Evolutionary conservation across 768 basidiomycete genomes (phyloP).

Genomic region (Sarcodon sp.): DNA sequence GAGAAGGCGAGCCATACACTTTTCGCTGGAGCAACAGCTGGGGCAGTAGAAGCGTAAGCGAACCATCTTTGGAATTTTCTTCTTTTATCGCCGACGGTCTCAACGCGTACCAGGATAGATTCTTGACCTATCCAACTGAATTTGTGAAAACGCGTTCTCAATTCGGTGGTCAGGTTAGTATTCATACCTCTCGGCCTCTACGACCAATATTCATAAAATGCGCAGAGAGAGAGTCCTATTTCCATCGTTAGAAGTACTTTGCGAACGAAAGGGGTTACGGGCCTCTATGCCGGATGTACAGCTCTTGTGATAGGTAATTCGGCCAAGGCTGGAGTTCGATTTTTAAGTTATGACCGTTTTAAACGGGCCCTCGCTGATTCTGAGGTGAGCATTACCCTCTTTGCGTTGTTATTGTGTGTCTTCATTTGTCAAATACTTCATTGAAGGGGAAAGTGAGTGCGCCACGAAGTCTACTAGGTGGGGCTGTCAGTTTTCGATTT

Average conservation of each 20-base stretch:
- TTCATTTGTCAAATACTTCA: constrained; percentile 2
- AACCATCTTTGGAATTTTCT: background rate
- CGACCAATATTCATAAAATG: background rate
- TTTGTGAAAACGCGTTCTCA: constrained; percentile 92
- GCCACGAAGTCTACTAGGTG: constrained; percentile 73
- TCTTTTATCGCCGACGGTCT: constrained; percentile 18
- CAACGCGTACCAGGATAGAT: constrained; percentile 32
- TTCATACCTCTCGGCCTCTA: background rate
- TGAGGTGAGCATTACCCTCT: constrained; percentile 37
- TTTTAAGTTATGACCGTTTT: constrained; percentile 90
- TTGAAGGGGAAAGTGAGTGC: constrained; percentile 82
- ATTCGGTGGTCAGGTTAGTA: constrained; percentile 64
- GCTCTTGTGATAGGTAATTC: constrained; percentile 85
- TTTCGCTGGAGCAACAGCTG: constrained; percentile 85
- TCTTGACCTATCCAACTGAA: constrained; percentile 82
- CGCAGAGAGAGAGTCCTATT: constrained; percentile 55
- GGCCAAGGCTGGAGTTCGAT: constrained; percentile 90
- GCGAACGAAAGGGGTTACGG: constrained; percentile 58
- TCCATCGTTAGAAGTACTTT: constrained; percentile 67
- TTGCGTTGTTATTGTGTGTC: background rate
- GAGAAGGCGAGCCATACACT: constrained; percentile 83
- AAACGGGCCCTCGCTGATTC: constrained; percentile 73
- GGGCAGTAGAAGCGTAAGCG: constrained; percentile 83
- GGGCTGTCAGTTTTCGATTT: constrained; percentile 5
- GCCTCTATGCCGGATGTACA: constrained; percentile 88